These are phyloP conservation scores for Cucumis sativus DNA, from an alignment of 306 rosid species.

Conservation along the genomic window DNA sequence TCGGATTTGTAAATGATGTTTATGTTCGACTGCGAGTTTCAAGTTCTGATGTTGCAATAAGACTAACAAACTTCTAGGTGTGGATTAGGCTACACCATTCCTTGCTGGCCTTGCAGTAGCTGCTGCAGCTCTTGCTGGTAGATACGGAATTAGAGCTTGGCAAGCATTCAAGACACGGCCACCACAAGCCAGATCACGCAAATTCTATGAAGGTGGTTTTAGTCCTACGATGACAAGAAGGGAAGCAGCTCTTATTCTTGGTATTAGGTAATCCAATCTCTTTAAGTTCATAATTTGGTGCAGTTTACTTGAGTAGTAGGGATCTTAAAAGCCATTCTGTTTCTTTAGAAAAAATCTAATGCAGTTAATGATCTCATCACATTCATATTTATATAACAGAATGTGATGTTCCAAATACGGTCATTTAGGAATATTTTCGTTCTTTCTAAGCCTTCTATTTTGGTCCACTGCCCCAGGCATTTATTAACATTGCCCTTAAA, in stretches of 20 bases:
- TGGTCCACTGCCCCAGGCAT: neutral
- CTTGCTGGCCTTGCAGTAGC: conserved; percentile 66
- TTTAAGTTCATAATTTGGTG: neutral
- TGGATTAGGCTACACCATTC: conserved; percentile 54
- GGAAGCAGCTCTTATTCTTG: conserved; percentile 66
- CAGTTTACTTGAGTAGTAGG: neutral
- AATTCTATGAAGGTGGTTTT: conserved; percentile 66
- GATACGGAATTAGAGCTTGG: conserved; percentile 59
- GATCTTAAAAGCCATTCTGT: neutral
- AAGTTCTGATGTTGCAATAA: neutral
- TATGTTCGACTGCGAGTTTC: neutral
- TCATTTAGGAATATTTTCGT: neutral
- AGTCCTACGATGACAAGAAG: conserved; percentile 54
- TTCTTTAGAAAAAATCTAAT: too few species aligned
- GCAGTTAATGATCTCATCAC: neutral
- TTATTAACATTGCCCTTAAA: neutral
- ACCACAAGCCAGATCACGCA: conserved; percentile 33
- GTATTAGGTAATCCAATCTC: conserved; percentile 34
- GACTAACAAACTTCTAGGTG: conserved; percentile 10
- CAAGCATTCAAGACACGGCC: conserved; percentile 56
- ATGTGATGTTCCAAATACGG: neutral
- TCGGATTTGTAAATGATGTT: neutral
- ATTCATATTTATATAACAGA: neutral
- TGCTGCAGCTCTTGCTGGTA: conserved; percentile 57
- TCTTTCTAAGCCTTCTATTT: neutral